Evolutionary conservation across 1,139 yeast species (phyloP).

Genomic region (Pichia sp.): DNA sequence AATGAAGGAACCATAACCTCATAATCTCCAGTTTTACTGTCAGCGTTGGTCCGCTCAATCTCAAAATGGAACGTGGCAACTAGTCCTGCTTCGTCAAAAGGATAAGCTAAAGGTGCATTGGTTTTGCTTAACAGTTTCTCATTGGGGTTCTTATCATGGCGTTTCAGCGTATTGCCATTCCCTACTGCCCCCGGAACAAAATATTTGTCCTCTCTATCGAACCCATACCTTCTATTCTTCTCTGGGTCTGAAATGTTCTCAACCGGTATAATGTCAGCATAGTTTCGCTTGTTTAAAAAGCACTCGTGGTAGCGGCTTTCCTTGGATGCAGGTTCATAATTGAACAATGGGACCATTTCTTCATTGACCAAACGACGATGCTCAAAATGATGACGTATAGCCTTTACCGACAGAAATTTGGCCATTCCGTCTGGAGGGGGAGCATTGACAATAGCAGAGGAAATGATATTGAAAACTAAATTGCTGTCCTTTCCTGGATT

Average conservation of each 20-base stretch:
- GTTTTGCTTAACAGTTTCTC: neutral
- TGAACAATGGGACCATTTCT: slow-evolving; percentile 69
- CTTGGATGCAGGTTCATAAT: slow-evolving; percentile 36
- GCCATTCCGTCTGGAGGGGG: slow-evolving; percentile 94
- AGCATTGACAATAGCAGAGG: slow-evolving; percentile 84
- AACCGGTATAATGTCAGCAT: slow-evolving; percentile 46
- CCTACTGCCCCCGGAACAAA: slow-evolving; percentile 8
- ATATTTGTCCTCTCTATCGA: neutral
- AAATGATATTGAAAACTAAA: slow-evolving; percentile 72
- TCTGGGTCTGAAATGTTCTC: slow-evolving; percentile 23
- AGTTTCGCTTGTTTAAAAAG: slow-evolving; percentile 75
- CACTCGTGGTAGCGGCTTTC: slow-evolving; percentile 41
- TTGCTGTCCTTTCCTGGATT: slow-evolving; percentile 64
- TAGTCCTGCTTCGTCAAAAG: slow-evolving; percentile 49
- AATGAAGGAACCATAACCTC: slow-evolving; percentile 65
- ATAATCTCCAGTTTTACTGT: slow-evolving; percentile 56
- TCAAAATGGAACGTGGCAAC: slow-evolving; percentile 72
- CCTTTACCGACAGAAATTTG: slow-evolving; percentile 48
- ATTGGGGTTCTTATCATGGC: neutral
- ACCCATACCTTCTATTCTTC: slow-evolving; percentile 7
- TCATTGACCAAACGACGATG: slow-evolving; percentile 33
- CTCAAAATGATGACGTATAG: slow-evolving; percentile 61
- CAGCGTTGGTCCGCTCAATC: slow-evolving; percentile 39
- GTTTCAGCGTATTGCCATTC: neutral
- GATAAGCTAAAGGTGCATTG: slow-evolving; percentile 33